Conservation (phyloP, 441 rosid species). For the Syzygium syzygioides region DNA sequence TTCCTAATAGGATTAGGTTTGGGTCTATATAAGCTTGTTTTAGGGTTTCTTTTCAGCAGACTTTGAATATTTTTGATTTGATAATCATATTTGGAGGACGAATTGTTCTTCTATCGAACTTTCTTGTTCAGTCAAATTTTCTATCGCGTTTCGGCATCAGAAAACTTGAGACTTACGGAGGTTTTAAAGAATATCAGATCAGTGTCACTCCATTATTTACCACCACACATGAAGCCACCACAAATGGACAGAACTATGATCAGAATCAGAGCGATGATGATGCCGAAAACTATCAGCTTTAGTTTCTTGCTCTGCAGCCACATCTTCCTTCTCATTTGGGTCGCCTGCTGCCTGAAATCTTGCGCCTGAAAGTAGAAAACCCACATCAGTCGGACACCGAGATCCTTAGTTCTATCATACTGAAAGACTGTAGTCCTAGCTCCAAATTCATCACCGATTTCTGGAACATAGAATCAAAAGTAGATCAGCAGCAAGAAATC, state of each 20-base stretch:
- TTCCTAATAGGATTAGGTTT: no score
- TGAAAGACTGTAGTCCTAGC: not conserved
- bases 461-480: not conserved
- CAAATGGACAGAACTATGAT: conserved; percentile 65
- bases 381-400: not conserved
- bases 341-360: conserved; percentile 48
- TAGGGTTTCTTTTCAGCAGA: no score
- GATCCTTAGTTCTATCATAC: not conserved
- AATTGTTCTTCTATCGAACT: no score
- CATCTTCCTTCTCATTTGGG: conserved; percentile 64
- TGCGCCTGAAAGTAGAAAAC: conserved; percentile 41
- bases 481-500: not conserved
- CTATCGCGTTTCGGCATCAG: no score
- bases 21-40: no score
- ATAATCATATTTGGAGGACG: no score
- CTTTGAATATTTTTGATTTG: no score
- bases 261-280: conserved; percentile 60
- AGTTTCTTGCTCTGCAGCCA: conserved; percentile 82
- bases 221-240: conserved; percentile 53
- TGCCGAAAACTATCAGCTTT: conserved; percentile 58
- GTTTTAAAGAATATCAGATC: not conserved
- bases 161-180: not conserved
- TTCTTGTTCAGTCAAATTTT: no score
- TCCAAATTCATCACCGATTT: not conserved
- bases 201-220: not conserved